Conservation (phyloP, 1,139 yeast genomes). For the Geotrichum australiense region DNA sequence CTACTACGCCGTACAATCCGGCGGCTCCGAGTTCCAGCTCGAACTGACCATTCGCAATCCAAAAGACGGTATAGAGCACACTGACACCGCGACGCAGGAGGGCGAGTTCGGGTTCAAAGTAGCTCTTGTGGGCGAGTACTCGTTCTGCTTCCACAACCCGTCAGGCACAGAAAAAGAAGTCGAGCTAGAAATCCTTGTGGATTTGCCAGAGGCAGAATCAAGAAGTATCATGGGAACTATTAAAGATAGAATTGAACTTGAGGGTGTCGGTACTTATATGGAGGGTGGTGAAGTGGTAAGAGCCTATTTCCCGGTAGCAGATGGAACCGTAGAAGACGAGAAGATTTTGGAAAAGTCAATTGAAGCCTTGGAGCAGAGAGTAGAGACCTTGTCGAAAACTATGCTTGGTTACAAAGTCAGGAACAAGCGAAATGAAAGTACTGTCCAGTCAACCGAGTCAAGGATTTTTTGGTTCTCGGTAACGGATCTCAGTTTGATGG, state of each 20-base stretch:
- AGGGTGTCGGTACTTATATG: constrained; percentile 48
- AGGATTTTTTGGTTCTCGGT: constrained; percentile 81
- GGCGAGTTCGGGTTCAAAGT: constrained; percentile 80
- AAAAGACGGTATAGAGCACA: constrained; percentile 48
- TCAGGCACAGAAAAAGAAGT: constrained; percentile 81
- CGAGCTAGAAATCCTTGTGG: constrained; percentile 73
- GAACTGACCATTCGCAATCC: constrained; percentile 74
- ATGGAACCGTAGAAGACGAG: constrained; percentile 3
- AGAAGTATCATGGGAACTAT: constrained; percentile 26
- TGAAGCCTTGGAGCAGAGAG: constrained; percentile 57
- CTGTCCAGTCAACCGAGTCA: constrained; percentile 79
- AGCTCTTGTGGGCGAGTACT: constrained; percentile 71
- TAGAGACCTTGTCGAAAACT: constrained; percentile 56
- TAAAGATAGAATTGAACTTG: constrained; percentile 42
- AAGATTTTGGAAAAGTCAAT: constrained; percentile 40
- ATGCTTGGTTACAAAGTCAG: constrained; percentile 77
- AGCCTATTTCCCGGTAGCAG: constrained; percentile 14
- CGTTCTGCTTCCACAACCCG: constrained; percentile 87
- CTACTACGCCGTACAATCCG: constrained; percentile 88
- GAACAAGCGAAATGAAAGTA: constrained; percentile 83
- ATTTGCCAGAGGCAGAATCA: background rate
- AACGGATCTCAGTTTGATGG: constrained; percentile 73
- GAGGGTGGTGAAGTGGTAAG: constrained; percentile 34
- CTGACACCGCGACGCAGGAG: constrained; percentile 65
- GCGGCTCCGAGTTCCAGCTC: constrained; percentile 71